Base-by-base conservation (phyloP, 345 rosid genomes). In the Hevea brasiliensis region DNA sequence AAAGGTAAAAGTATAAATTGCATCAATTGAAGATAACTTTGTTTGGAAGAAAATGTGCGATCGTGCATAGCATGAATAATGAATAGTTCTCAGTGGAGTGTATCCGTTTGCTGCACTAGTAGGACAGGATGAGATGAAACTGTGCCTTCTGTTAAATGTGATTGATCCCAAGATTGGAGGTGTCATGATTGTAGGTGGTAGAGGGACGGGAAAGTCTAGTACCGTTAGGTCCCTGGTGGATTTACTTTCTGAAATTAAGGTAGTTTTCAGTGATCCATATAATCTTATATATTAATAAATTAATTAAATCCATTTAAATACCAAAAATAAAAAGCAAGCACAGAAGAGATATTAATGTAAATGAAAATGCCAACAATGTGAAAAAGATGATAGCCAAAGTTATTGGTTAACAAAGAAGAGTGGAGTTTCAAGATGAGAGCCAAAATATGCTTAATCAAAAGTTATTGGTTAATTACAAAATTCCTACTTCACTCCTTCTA, bases 131-230 rank as follows among this genome's bases (percentile, higher is more conserved):
- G 98, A 94, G 90, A 92, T 94, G 98, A 94, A 92, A 74, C 75
- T 94, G 11, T 95, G 99, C 77, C 98, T 95, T 72, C 55, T 95
- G 71, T 76, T 94, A 45, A 91, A 92, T 72, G 99, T 95, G 76
- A 95, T 92, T 35, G 98, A 95, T 81, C 98, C 98, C 35, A 90
- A 90, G 90, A 92, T 92, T 73, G 97, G 98, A 14, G 98, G 96
- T 59, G 97, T 93, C 62, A 91, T 93, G 97, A 91, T 93, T 55
- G 91, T 93, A 97, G 98, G 96, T 37, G 97, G 91, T 76, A 89
- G 98, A 79, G 98, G 98, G 72, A 91, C 97, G 0, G 96, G 98
- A 44, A 91, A 94, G 82, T 92, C 97, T 57, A 94, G 97, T 9
- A 77, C 97, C 0, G 99, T 95, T 55, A 87, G 98, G 83, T 95